These are phyloP conservation scores for Nannizzia gypsea DNA, from an alignment of 2,329 filamentous ascomycete genomes.

Conservation along the genomic window DNA sequence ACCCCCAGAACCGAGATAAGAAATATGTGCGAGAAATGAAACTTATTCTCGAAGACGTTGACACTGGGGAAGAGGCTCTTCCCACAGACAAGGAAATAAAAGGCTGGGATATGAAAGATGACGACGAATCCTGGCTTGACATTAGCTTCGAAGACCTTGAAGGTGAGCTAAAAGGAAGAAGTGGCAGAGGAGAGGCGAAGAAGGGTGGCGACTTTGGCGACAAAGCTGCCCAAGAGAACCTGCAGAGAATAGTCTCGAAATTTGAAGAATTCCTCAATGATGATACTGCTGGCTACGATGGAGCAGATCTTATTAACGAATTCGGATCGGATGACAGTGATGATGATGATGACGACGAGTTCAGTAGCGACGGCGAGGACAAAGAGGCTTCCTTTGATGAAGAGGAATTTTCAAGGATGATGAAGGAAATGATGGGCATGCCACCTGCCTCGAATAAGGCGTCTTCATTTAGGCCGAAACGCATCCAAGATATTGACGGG, in stretches of 20 bases:
- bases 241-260: slow-evolving; percentile 84
- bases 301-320: slow-evolving; percentile 56
- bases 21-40: slow-evolving; percentile 61
- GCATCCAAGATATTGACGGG: slow-evolving; percentile 7
- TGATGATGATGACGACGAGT: slow-evolving; percentile 40
- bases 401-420: slow-evolving; percentile 70
- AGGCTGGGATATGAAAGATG: slow-evolving; percentile 58
- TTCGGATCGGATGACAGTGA: slow-evolving; percentile 49
- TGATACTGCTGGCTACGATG: slow-evolving; percentile 66
- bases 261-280: slow-evolving; percentile 89
- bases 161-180: slow-evolving; percentile 53
- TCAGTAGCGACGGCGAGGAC: slow-evolving; percentile 55
- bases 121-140: slow-evolving; percentile 83
- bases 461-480: slow-evolving; percentile 11
- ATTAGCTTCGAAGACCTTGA: slow-evolving; percentile 88
- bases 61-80: slow-evolving; percentile 57
- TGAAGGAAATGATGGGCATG: slow-evolving; percentile 82
- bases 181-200: slow-evolving; percentile 13
- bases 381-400: slow-evolving; percentile 73
- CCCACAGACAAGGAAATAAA: slow-evolving; percentile 64
- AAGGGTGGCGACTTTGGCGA: slow-evolving; percentile 34
- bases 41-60: slow-evolving; percentile 62
- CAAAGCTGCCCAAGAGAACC: slow-evolving; percentile 40
- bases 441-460: slow-evolving; percentile 29
- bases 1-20: slow-evolving; percentile 56